phyloP scores from a whole-genome alignment of 345 rosid genomes.

The Populus davidiana region DNA sequence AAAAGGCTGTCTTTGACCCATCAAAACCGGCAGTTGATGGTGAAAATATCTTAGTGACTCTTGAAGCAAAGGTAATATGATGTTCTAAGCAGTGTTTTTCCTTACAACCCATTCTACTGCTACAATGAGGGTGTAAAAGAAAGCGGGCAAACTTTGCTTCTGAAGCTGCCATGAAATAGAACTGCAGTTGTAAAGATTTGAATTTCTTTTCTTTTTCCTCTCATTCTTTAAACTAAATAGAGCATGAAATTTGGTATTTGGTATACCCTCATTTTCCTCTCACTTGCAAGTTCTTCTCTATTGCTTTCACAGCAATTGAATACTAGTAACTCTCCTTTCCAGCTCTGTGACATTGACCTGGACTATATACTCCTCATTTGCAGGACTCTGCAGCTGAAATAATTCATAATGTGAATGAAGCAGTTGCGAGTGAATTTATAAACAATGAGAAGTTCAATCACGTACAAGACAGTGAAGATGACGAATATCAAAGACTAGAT shows the following conservation, averaged over 20 bases:
- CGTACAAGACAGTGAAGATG: slow-evolving; percentile 5
- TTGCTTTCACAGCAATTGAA: neutral
- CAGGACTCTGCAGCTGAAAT: slow-evolving; percentile 16
- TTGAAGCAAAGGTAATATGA: slow-evolving; percentile 28
- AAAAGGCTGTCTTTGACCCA: slow-evolving; percentile 12
- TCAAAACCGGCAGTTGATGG: slow-evolving; percentile 8
- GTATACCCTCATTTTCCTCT: neutral
- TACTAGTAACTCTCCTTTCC: neutral
- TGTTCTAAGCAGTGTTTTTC: neutral
- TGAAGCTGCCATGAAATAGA: neutral
- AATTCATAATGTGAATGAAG: slow-evolving; percentile 2
- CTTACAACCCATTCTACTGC: neutral
- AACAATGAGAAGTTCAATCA: slow-evolving; percentile 9
- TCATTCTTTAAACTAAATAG: neutral
- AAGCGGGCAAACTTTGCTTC: neutral
- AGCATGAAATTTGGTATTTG: neutral
- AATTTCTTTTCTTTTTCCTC: neutral
- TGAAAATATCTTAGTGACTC: neutral
- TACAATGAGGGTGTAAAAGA: neutral
- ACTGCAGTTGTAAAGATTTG: neutral
- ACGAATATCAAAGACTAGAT: neutral
- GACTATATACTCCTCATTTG: slow-evolving; percentile 9
- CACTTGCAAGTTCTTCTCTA: neutral
- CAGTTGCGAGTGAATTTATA: slow-evolving; percentile 1
- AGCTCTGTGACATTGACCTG: slow-evolving; percentile 3